A percentile compares a stretch with the other conserved stretches of the same genome.
These are phyloP conservation scores for Cryphonectria radicalis DNA, from an alignment of 2,329 filamentous ascomycete genomes.

Conservation along the genomic window DNA sequence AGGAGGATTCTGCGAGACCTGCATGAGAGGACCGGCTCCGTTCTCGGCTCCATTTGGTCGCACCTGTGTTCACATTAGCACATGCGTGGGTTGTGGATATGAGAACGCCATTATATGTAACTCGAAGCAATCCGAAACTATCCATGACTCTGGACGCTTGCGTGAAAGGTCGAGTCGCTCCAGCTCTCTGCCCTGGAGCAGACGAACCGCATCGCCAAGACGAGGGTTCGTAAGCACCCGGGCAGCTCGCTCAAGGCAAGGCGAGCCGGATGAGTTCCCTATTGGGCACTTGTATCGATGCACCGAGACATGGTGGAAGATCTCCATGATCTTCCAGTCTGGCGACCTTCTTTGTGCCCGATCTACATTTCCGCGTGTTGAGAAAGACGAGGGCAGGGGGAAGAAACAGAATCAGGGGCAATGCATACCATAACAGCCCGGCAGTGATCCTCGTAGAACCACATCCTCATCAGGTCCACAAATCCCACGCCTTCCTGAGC, in stretches of 20 bases:
- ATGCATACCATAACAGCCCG: conserved; percentile 44
- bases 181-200: conserved; percentile 29
- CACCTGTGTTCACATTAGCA: conserved; percentile 10
- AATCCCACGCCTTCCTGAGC: conserved; percentile 72
- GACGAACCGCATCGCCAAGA: conserved; percentile 47
- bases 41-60: neutral
- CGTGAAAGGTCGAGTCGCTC: conserved; percentile 19
- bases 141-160: conserved; percentile 26
- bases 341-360: conserved; percentile 69
- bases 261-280: conserved; percentile 46
- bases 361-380: neutral
- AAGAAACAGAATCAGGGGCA: conserved; percentile 5
- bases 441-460: conserved; percentile 73
- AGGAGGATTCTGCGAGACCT: neutral
- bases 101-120: conserved; percentile 5
- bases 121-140: conserved; percentile 30
- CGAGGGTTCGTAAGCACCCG: conserved; percentile 42
- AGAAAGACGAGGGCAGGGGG: neutral
- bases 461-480: conserved; percentile 78
- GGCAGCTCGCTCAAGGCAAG: conserved; percentile 36
- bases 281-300: conserved; percentile 74
- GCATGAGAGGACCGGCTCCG: neutral
- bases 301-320: conserved; percentile 56
- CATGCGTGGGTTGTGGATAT: neutral
- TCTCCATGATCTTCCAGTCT: conserved; percentile 45